Base-by-base conservation (phyloP, 1,284 basidiomycete genomes). In the Abortiporus biennis region DNA sequence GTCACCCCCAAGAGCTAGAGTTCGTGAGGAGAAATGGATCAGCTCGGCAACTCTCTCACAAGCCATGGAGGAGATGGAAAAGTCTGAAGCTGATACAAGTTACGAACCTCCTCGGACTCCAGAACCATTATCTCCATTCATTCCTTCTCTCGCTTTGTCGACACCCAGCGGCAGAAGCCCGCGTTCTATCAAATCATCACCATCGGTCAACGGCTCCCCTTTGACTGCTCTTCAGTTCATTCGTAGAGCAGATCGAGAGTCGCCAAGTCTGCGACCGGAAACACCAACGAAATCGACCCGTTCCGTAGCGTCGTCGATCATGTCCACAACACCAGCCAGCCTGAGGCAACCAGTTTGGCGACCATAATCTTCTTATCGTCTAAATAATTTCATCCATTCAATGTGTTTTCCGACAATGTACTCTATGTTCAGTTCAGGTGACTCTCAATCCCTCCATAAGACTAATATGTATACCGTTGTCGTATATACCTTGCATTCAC, bases 11-110 rank as follows among this genome's bases (percentile, higher is more conserved):
- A 66, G 68, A 45, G 54, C 48, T 54, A 72, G 72, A 24, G 58
- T 66, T 3, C 70, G 67, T 48, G 80, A 84, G 48, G 82, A 87
- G 53, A 81, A 76, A 50, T 91, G 87, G 87, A 88, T 91, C 46
- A 88, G 75, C 54, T 85, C 88, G n/a, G 64, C 78, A 1, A 81
- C 78, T 3, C 63, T 90, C 12, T 64, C 80, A 19, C 80, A 53
- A 61, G 20, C 67, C 48, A 54, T 67, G 15, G 54, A 61, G n/a
- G 57, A 68, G 1, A 54, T 67, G 15, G 54, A 61, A n/a, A 57
- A 68, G 1, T 70, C 73, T 24, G 24, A 40, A 5, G 9, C 24
- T 19, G 16, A 15, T 30, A 19, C 69, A 71, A 15, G 56, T 46
- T n/a, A n/a, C n/a, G n/a, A n/a, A 17, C 66, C 69, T 20, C 79